A percentile compares a stretch with the other conserved stretches of the same genome.
phyloP scores from a whole-genome alignment of 129 eudicot species.

The Flaveria linearis region DNA sequence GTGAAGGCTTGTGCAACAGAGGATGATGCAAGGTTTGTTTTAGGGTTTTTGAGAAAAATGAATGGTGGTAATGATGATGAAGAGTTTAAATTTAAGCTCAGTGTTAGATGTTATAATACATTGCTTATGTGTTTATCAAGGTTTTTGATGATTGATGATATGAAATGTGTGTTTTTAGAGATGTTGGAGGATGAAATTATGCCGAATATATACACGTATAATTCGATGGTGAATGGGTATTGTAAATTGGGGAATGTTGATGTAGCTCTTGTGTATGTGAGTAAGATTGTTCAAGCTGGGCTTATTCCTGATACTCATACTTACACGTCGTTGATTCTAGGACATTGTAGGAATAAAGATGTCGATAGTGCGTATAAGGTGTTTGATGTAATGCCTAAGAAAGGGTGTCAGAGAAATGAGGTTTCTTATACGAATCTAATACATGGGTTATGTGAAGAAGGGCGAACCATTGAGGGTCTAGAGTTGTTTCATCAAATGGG shows the following conservation, averaged over 20 bases:
- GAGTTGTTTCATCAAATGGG: conserved; percentile 54
- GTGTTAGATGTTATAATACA: conserved; percentile 64
- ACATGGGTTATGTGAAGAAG: conserved; percentile 76
- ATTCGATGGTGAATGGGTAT: conserved; percentile 77
- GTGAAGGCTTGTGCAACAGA: conserved; percentile 57
- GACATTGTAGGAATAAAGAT: conserved; percentile 80
- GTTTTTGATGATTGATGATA: conserved; percentile 65
- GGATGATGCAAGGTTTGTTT: conserved; percentile 54
- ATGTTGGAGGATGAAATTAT: conserved; percentile 58
- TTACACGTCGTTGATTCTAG: conserved; percentile 70
- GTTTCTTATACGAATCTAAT: conserved; percentile 75
- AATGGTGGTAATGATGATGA: conserved; percentile 33
- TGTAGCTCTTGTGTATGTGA: conserved; percentile 56
- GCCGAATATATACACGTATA: conserved; percentile 70
- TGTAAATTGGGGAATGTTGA: conserved; percentile 76
- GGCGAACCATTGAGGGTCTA: conserved; percentile 57
- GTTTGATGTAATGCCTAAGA: conserved; percentile 61
- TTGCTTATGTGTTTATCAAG: conserved; percentile 66
- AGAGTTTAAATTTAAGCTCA: conserved; percentile 42
- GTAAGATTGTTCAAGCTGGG: conserved; percentile 59
- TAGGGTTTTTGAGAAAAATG: conserved; percentile 44
- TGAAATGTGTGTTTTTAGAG: conserved; percentile 59
- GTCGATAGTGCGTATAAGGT: conserved; percentile 57
- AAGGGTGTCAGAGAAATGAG: conserved; percentile 73
- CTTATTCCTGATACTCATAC: conserved; percentile 77